Base-by-base conservation (phyloP, 371 early-diverging fungal genomes). In the Chytridium lagenaria region DNA sequence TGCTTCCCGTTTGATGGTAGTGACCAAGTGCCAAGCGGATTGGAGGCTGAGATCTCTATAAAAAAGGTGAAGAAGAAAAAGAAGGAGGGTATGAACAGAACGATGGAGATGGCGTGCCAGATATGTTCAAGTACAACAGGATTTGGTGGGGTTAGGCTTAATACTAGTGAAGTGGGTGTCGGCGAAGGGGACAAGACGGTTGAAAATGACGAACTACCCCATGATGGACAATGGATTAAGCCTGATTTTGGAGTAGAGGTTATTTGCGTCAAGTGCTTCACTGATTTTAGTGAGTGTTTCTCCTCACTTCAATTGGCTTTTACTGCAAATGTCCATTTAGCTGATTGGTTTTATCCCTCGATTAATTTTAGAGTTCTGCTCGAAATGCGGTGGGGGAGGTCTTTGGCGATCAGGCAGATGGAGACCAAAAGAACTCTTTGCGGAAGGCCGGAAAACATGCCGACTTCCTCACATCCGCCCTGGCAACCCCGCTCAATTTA, bases 351-450 rank as follows among this genome's bases (percentile, higher is more conserved):
- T 57, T 26, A 57, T 12, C n/a, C 5, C 57, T 57, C 23, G 57
- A 7, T 26, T 57, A 15, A 57, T 31, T 63, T 30, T 34, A 63
- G 63, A 63, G 36, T 63, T 63, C 66, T 66, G 66, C 66, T 40
- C 66, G 28, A 66, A 44, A 38, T 66, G 66, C 66, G 66, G 66
- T 33, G 66, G 66, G 7, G 66, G 66, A 2, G 66, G 66, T 3
- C 44, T 38, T n/a, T 40, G 38, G 44, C 80, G 83, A 85, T 31
- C 26, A 16, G 68, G 68, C 68, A 16, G 52, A 3, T 68, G 68
- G 68, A 50, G 68, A 2, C 68, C 68, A 16, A 7, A 34, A 7
- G 31, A 68, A 40, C 68, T 68, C 36, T 68, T 68, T 40, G 31
- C 7, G 1, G 26, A 49, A 7, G 30, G 26, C 50, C 68, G 52